Evolutionary conservation across 331 rosid genomes (phyloP), one percentile per base, ranked within the genome.

Genomic region (Dryas integrifolia): DNA sequence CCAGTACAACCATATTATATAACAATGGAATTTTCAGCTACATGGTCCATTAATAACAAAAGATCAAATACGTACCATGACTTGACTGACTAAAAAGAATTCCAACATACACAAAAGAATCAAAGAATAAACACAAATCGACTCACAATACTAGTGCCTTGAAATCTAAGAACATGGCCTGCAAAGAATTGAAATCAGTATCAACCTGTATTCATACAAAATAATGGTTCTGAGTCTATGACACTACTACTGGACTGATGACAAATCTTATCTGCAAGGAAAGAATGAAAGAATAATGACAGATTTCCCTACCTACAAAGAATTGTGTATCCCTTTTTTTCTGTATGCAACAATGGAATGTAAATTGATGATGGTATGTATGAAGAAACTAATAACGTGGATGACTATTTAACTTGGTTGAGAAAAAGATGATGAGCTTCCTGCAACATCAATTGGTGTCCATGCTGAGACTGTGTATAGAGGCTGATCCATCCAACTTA

Each of bases 391-490:
- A 67, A 76, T 30, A 1, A 35, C 58, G 1, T 15, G 73, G 40
- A 6, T 0, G 14, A 64, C 70, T 61, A 41, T 72, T 84, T 85
- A 90, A 72, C 63, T 74, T 50, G 85, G 88, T 55, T 88, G 89
- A 14, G 92, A 85, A 79, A 75, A 80, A 18, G 94, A 90, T 3
- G 92, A 82, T 6, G 95, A 86, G n/a, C 86, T 85, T n/a, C 98
- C 94, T 6, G 84, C 89, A 49, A 51, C 90, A 77, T 91, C 88
- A 55, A 81, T 60, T 4, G 96, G 86, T 68, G 84, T 66, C 99
- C 99, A 95, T 45, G 91, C 96, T 11, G 99, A 92, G 24, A 95
- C 93, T 7, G 94, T 90, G 62, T 84, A 95, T 14, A 95, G 60
- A 76, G 92, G 84, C 69, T 87, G 96, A 24, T 89, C 97, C 52